A percentile compares a stretch with the other conserved stretches of the same genome.
Evolutionary conservation across 176 grass and related monocot genomes (phyloP).

Genomic region (Oryza nivara): DNA sequence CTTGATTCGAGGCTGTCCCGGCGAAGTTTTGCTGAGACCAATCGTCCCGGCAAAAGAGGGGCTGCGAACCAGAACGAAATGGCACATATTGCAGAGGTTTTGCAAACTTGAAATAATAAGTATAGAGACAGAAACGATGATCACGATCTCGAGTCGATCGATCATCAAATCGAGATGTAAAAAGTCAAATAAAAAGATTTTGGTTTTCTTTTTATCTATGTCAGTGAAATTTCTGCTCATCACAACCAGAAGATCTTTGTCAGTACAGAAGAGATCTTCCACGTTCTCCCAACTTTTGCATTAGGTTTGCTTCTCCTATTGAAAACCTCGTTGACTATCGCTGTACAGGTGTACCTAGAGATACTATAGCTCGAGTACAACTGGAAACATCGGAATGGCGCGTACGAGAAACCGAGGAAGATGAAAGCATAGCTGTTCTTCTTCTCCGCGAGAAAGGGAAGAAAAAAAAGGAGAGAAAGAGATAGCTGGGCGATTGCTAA

Average conservation of each 20-base stretch:
- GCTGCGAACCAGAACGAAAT: neutral
- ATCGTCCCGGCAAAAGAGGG: neutral
- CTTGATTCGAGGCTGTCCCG: neutral
- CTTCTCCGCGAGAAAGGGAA: neutral
- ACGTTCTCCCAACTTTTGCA: neutral
- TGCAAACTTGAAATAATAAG: constrained; percentile 1
- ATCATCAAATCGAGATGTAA: constrained; percentile 27
- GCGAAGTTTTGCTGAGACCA: constrained; percentile 9
- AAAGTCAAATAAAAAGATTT: neutral
- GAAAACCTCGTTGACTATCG: constrained; percentile 18
- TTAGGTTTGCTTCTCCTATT: neutral
- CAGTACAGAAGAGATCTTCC: neutral
- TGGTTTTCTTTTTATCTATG: constrained; percentile 6
- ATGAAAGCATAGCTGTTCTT: neutral
- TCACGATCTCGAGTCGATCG: neutral
- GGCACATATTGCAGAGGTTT: constrained; percentile 22
- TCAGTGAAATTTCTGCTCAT: constrained; percentile 1
- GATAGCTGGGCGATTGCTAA: neutral
- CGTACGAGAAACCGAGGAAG: constrained; percentile 11
- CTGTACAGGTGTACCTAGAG: constrained; percentile 29
- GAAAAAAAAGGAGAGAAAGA: neutral
- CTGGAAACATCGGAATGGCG: constrained; percentile 38
- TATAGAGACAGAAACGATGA: neutral
- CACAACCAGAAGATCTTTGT: neutral
- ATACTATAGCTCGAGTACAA: constrained; percentile 18